Evolutionary conservation across 306 rosid species (phyloP), one percentile per base, ranked within the genome.

Genomic region (Echinosophora koreensis): DNA sequence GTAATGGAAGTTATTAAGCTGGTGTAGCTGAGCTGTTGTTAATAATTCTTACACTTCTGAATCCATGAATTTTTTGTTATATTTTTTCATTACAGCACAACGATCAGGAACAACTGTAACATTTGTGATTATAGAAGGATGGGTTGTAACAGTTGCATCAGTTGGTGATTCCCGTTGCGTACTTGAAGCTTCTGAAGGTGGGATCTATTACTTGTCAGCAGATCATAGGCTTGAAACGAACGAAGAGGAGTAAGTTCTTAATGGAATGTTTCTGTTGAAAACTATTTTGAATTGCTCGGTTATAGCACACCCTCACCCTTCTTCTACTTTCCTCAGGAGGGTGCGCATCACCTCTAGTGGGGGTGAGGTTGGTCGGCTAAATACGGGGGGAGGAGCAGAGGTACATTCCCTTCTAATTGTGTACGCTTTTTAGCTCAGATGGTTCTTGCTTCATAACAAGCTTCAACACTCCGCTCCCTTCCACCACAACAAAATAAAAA

Each of bases 311-410:
- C 71, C 51, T 80, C 16, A 58, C 38, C 47, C 58, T 69, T 52
- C 57, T 71, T 71, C 73, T 66, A 30, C 69, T 80, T 79, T 73
- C 44, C 66, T 78, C 83, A 96, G 99, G 91, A 87, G 97, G 89
- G 66, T 67, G 44, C 99, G 99, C 49, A 93, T 96, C 81, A 89
- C 95, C 63, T 79, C 90, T 67, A 91, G 99, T 73, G 99, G 99
- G 17, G 96, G 99, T 50, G 99, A 96, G 86, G 99, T 96, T 74
- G 99, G 97, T 73, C 92, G 99, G 68, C 89, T 96, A 74, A 96
- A 96, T 85, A 91, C 99, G 32, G 99, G 99, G 67, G 99, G 99
- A 71, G 99, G 99, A 57, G 93, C 98, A 72, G 93, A 96, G 99
- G 99, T 96, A 83, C 57, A 11, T 73, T 79, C 18, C 16, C 47